Evolutionary conservation across 2,329 filamentous ascomycete genomes (phyloP), one percentile per base, ranked within the genome.

Genomic region (Talaromyces sp.): DNA sequence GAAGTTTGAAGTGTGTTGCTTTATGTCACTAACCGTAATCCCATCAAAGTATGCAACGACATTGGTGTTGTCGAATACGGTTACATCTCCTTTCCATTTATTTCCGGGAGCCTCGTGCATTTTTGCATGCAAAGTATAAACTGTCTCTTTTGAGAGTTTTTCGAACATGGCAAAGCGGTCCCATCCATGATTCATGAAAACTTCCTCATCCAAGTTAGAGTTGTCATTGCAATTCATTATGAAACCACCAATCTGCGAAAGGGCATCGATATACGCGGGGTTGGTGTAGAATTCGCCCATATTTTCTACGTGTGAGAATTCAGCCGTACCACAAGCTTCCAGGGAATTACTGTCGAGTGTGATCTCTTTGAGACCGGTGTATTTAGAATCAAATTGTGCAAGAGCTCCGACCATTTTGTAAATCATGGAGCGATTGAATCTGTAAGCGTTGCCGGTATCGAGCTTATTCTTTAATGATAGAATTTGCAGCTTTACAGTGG

Each of bases 151-250:
- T 31, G 80, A 79, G 43, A 84, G 75, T 63, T 78, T 75, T 69
- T 81, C 80, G 50, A 83, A 74, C 66, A 83, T 81, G 65, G 82
- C 83, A 77, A 87, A 82, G 3, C 80, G 82, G 55, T 80, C 80
- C 84, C 84, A 86, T 41, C 84, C 84, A 66, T 86, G 84, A 35
- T 84, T 86, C 64, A 86, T 83, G 71, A 84, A 86, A 61, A 86
- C 83, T 56, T 82, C 81, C 65, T 82, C 81, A 66, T 83, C 82
- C 0, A 82, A 84, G 66, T 86, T 83, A 27, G 84, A 78, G 8
- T 83, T 74, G 64, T 85, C 83, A 46, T 80, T 84, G 19, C 82
- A 82, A 63, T 86, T 86, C 74, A 85, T 82, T 56, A 84, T 84
- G 71, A 85, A 85, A 21, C 83, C 83, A 46, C 82, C 82, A 63